These are phyloP conservation scores for Hypoxylon trugodes DNA, from an alignment of 495 filamentous ascomycete genomes.

Conservation along the genomic window DNA sequence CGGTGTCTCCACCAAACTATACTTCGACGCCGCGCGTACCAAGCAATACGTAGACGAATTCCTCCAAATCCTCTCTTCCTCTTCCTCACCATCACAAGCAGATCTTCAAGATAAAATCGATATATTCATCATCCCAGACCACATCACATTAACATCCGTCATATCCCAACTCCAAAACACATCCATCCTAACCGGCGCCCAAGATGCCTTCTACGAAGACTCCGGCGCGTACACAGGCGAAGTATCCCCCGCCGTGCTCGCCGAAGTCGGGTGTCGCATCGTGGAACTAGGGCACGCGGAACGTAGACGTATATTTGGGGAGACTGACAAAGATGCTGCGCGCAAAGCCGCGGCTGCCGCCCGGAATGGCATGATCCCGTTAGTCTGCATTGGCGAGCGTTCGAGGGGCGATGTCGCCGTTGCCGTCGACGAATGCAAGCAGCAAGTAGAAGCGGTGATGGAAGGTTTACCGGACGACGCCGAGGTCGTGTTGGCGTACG, in stretches of 20 bases:
- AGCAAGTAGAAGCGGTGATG: constrained; percentile 70
- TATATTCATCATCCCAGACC: constrained; percentile 78
- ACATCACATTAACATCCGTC: constrained; percentile 69
- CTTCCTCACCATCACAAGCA: constrained; percentile 42
- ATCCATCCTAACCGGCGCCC: constrained; percentile 72
- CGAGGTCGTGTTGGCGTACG: constrained; percentile 84
- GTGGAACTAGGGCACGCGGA: constrained; percentile 86
- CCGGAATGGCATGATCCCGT: constrained; percentile 73
- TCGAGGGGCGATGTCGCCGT: constrained; percentile 55
- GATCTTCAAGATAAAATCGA: constrained; percentile 53
- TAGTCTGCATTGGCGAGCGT: constrained; percentile 82
- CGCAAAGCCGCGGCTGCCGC: constrained; percentile 73
- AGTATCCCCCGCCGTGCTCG: constrained; percentile 71
- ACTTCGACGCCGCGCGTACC: constrained; percentile 75
- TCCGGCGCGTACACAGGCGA: constrained; percentile 79
- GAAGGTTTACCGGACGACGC: constrained; percentile 62
- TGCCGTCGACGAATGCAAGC: constrained; percentile 70
- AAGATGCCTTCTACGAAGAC: constrained; percentile 75
- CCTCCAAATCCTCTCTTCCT: constrained; percentile 52
- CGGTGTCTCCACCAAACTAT: constrained; percentile 85
- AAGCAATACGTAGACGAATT: constrained; percentile 67
- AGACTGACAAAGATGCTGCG: constrained; percentile 70
- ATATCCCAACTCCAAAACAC: constrained; percentile 59
- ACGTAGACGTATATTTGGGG: constrained; percentile 71
- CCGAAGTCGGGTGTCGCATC: constrained; percentile 69